Base-by-base conservation (phyloP, 2,329 filamentous ascomycete species). In the Xylariaceae sp. region DNA sequence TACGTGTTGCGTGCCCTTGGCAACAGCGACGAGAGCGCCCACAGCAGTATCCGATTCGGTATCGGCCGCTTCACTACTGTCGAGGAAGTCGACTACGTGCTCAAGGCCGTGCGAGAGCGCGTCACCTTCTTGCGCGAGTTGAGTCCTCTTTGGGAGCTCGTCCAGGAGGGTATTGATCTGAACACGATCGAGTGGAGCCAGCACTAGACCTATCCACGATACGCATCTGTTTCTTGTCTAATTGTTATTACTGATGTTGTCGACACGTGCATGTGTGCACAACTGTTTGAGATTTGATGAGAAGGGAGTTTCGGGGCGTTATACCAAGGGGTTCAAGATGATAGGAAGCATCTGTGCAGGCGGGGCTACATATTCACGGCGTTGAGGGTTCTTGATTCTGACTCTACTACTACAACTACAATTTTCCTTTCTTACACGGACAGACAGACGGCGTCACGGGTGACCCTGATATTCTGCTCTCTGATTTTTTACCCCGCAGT, bases 161-260 rank as follows among this genome's bases (percentile, higher is more conserved):
- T 99, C 10, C 94, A 99, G 77, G 94, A 99, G 74, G 94, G 94
- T 13, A 85, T 99, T 64, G 94, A 96, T 72, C 78, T 99, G 67
- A 90, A 95, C 76, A 96, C 91, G 49, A 99, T 99, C 70, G 88
- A 99, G 77, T 99, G 94, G 94, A 96, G 89, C 73, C 92, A 97
- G 79, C 94, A 99, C 76, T 97, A 80, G 83, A 11, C 8, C 1
- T 18, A 18, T 42, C 1, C 23, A 30, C 23, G 47, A 11, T 10
- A 2, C n/a, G 39, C 10, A 4, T 18, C 7, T n/a, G 42, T 51
- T 53, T 4, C 8, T 51, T 55, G 35, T 55, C 4, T 37, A 35
- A 30, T 54, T 35, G 17, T n/a, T 4, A 10, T 56, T 55, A 4
- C 35, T 45, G 47, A 49, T 50, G 48, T 23, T 8, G 13, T 34